Conservation (phyloP, 495 filamentous ascomycete genomes). For the Hypoxylon trugodes region DNA sequence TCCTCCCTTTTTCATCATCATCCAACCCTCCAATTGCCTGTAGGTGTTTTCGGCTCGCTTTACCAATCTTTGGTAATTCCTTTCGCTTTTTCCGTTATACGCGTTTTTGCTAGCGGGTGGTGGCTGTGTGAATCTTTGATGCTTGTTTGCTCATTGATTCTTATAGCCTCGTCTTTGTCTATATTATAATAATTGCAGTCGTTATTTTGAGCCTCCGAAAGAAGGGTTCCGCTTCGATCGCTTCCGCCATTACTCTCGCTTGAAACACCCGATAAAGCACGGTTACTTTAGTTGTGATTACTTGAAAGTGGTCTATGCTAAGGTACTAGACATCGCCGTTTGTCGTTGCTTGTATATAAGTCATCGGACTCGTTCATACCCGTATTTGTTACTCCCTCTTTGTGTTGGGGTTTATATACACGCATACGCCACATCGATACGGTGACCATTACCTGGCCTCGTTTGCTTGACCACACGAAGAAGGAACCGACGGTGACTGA, state of each 20-base stretch:
- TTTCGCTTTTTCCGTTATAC: constrained; percentile 23
- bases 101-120: constrained; percentile 24
- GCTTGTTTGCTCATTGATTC: constrained; percentile 5
- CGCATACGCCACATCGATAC: constrained; percentile 6
- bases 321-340: constrained; percentile 10
- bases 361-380: constrained; percentile 14
- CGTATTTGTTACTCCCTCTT: constrained; percentile 6
- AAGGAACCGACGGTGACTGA: constrained; percentile 21
- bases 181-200: constrained; percentile 29
- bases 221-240: constrained; percentile 25
- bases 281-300: constrained; percentile 26
- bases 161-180: constrained; percentile 13
- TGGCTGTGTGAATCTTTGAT: constrained; percentile 26
- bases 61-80: constrained; percentile 30
- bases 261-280: constrained; percentile 33
- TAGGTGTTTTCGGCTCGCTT: too few species aligned
- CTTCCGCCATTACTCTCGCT: constrained; percentile 23
- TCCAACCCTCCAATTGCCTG: constrained; percentile 22
- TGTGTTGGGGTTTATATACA: constrained; percentile 15
- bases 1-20: constrained; percentile 35
- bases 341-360: constrained; percentile 31
- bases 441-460: too few species aligned
- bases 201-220: constrained; percentile 38
- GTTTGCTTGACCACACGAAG: neutral
- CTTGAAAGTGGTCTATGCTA: constrained; percentile 18